These are phyloP conservation scores for Naganishia liquefaciens DNA, from an alignment of 1,284 basidiomycete genomes.

Conservation along the genomic window DNA sequence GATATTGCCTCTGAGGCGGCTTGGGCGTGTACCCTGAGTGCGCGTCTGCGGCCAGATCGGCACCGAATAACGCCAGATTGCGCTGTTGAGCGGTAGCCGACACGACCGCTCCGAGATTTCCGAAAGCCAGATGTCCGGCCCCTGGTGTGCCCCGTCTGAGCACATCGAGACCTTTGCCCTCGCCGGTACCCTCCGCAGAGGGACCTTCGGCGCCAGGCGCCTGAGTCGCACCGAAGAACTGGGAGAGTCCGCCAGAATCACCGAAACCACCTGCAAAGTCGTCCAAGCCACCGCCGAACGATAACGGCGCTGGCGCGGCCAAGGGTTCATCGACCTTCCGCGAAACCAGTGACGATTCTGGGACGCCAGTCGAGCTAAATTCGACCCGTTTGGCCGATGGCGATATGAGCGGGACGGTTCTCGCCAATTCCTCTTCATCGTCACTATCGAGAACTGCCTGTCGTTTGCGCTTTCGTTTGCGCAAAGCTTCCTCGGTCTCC, in stretches of 20 bases:
- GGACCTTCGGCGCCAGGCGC: constrained; percentile 6
- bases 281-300: constrained; percentile 27
- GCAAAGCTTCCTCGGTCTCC: constrained; percentile 17
- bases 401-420: not conserved
- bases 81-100: constrained; percentile 14
- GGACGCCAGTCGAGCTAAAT: constrained; percentile 15
- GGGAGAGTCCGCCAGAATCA: constrained; percentile 31
- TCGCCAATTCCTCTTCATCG: constrained; percentile 5
- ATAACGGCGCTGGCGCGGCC: not conserved
- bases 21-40: constrained; percentile 21
- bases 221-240: constrained; percentile 33
- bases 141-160: constrained; percentile 24
- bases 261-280: constrained; percentile 30
- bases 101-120: constrained; percentile 12
- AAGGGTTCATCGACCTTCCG: constrained; percentile 1
- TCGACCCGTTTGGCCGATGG: constrained; percentile 8
- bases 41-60: not conserved
- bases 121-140: constrained; percentile 8
- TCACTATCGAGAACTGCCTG: constrained; percentile 17
- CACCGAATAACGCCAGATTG: constrained; percentile 11
- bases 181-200: not conserved
- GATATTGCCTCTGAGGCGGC: constrained; percentile 18
- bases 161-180: constrained; percentile 15
- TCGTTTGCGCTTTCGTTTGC: constrained; percentile 22
- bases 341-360: constrained; percentile 15